Conservation (phyloP, 2,329 filamentous ascomycete genomes). For the Aspergillus hortae region DNA sequence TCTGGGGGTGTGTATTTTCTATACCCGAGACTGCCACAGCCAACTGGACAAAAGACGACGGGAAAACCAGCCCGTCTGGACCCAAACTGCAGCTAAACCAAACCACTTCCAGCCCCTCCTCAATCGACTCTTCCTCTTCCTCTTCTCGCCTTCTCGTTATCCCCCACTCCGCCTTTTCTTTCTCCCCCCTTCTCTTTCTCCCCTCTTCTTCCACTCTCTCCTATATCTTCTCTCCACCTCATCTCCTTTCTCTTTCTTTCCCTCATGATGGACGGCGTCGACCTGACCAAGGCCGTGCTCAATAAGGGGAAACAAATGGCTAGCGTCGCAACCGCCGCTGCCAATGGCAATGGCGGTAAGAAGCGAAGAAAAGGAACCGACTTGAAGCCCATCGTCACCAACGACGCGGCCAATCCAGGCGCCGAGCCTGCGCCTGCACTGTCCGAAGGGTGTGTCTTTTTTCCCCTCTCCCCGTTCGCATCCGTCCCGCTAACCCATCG, state of each 20-base stretch:
- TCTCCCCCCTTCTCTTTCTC: constrained; percentile 1
- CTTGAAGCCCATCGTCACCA: constrained; percentile 65
- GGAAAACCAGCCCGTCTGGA: neutral
- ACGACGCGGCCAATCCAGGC: constrained; percentile 49
- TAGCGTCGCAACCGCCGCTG: constrained; percentile 41
- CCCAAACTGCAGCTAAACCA: neutral
- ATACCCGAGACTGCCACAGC: no score
- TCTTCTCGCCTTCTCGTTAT: constrained; percentile 5
- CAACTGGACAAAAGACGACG: no score
- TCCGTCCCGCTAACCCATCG: constrained; percentile 3
- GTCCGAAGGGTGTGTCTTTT: constrained; percentile 38
- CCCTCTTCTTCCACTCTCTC: constrained; percentile 1
- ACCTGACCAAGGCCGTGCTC: constrained; percentile 62
- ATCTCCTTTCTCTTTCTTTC: neutral
- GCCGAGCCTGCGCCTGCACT: constrained; percentile 40
- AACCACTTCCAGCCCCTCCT: constrained; percentile 3
- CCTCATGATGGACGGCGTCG: constrained; percentile 58
- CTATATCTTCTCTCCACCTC: neutral
- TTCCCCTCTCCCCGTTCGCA: neutral
- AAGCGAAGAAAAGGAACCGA: constrained; percentile 63
- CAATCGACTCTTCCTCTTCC: neutral
- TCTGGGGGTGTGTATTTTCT: neutral
- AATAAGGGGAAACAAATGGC: constrained; percentile 65
- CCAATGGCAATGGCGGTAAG: constrained; percentile 58
- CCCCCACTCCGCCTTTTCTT: constrained; percentile 1